phyloP scores from a whole-genome alignment of 169 alveolate genomes.

The Babesia bigemina region DNA sequence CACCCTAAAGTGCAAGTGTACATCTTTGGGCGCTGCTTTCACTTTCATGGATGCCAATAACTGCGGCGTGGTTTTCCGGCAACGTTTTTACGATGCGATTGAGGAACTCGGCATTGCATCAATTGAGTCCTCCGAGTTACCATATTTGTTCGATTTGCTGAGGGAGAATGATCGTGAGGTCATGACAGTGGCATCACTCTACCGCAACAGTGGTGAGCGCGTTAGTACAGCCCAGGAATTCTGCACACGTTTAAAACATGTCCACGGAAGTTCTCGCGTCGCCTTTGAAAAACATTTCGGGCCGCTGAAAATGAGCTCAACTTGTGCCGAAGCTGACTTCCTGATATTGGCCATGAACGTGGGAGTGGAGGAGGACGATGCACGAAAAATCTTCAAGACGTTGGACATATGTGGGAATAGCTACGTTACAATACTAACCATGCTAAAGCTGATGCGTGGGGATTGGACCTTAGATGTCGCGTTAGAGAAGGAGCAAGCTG shows the following conservation, averaged over 20 bases:
- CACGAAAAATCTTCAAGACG: slow-evolving; percentile 22
- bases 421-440: slow-evolving; percentile 57
- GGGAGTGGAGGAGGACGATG: slow-evolving; percentile 45
- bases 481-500: slow-evolving; percentile 30
- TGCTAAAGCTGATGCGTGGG: slow-evolving; percentile 58
- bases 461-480: slow-evolving; percentile 62
- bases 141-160: slow-evolving; percentile 41
- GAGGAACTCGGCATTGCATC: slow-evolving; percentile 55
- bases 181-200: slow-evolving; percentile 54
- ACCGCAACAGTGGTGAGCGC: slow-evolving; percentile 46
- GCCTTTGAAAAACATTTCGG: slow-evolving; percentile 60
- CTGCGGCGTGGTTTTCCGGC: slow-evolving; percentile 52
- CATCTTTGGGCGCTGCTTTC: slow-evolving; percentile 58
- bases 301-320: slow-evolving; percentile 40
- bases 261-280: slow-evolving; percentile 45
- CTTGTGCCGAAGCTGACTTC: slow-evolving; percentile 53
- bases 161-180: slow-evolving; percentile 43
- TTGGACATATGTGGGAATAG: slow-evolving; percentile 57
- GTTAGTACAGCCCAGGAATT: slow-evolving; percentile 29
- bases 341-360: slow-evolving; percentile 12
- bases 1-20: slow-evolving; percentile 48
- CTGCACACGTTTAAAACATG: slow-evolving; percentile 20
- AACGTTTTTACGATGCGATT: slow-evolving; percentile 27
- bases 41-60: slow-evolving; percentile 47
- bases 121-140: slow-evolving; percentile 33